Conservation (phyloP, 179 eudicot genomes). For the Amaranthus tricolor region DNA sequence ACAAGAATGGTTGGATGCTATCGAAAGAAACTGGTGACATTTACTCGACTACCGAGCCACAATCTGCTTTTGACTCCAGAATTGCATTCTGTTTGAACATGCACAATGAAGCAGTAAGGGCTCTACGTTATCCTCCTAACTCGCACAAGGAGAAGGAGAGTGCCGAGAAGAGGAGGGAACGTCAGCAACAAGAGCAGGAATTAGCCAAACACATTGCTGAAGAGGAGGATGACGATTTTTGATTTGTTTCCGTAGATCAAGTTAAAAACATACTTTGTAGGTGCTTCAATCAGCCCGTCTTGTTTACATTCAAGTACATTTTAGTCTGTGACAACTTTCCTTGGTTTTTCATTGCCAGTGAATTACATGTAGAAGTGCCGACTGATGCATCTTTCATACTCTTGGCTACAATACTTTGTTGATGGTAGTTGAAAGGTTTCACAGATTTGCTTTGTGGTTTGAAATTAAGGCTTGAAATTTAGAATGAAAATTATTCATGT, state of each 20-base stretch:
- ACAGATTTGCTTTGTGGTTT: too few species aligned
- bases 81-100: constrained; percentile 91
- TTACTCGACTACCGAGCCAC: constrained; percentile 95
- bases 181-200: constrained; percentile 97
- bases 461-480: too few species aligned
- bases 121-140: constrained; percentile 85
- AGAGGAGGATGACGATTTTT: constrained; percentile 94
- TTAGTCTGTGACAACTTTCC: too few species aligned
- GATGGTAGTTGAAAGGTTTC: too few species aligned
- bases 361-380: too few species aligned
- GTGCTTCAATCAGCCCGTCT: too few species aligned
- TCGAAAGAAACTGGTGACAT: constrained; percentile 94
- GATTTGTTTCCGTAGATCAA: constrained; percentile 2
- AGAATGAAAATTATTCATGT: too few species aligned
- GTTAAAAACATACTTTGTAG: too few species aligned
- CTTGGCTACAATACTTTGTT: too few species aligned
- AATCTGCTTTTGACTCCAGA: constrained; percentile 85
- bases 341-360: too few species aligned
- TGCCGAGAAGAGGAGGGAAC: constrained; percentile 98
- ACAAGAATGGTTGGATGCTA: constrained; percentile 84
- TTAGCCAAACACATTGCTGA: constrained; percentile 96
- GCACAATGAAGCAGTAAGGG: constrained; percentile 96
- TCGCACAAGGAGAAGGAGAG: constrained; percentile 92
- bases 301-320: too few species aligned
- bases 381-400: too few species aligned